These are phyloP conservation scores for Beauveria sp. DNA, from an alignment of 2,329 filamentous ascomycete species.

Conservation along the genomic window DNA sequence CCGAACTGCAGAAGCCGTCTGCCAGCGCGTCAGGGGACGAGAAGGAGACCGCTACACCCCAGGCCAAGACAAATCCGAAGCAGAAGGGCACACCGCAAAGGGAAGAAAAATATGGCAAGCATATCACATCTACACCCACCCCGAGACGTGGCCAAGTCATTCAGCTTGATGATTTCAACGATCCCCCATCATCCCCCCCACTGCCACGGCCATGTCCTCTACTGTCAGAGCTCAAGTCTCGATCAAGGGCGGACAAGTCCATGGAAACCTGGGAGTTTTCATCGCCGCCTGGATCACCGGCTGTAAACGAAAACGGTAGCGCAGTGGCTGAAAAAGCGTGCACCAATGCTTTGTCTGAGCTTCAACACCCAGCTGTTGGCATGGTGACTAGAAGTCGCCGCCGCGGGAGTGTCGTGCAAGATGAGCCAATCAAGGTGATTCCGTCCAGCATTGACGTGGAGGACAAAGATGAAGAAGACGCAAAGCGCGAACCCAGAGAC, in stretches of 20 bases:
- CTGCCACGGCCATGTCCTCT: constrained; percentile 46
- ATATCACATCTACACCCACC: constrained; percentile 52
- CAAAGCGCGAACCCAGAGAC: background rate
- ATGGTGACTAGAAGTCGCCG: constrained; percentile 11
- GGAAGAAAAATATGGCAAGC: constrained; percentile 38
- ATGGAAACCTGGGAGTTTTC: constrained; percentile 46
- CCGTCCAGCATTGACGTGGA: constrained; percentile 8
- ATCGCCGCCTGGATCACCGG: constrained; percentile 48
- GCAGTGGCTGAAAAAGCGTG: background rate
- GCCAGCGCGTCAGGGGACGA: constrained; percentile 8
- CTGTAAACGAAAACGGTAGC: constrained; percentile 6
- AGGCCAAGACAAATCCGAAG: constrained; percentile 16
- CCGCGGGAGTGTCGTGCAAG: background rate
- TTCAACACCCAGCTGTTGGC: background rate
- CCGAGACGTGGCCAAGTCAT: constrained; percentile 46
- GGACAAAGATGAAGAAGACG: background rate
- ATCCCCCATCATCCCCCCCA: constrained; percentile 52
- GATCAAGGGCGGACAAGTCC: constrained; percentile 29
- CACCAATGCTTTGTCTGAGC: background rate
- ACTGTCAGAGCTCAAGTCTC: constrained; percentile 42
- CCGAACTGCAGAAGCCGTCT: constrained; percentile 42
- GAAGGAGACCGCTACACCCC: background rate
- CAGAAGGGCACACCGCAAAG: constrained; percentile 40
- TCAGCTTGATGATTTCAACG: constrained; percentile 42
- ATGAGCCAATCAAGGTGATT: constrained; percentile 5